Evolutionary conservation across 306 rosid species (phyloP).

Genomic region (Sophora flavescens): DNA sequence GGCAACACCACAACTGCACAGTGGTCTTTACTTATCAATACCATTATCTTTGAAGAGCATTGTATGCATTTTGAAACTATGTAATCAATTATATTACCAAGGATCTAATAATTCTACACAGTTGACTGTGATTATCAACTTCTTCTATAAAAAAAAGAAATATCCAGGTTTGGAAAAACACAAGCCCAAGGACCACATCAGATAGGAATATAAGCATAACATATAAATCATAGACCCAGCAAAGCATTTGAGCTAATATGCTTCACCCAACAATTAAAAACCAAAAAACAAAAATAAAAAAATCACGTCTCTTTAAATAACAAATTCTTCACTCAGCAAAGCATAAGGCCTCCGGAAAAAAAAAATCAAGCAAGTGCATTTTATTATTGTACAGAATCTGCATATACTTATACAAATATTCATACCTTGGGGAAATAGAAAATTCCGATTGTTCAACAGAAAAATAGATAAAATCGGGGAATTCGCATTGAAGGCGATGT

Average conservation of each 20-base stretch:
- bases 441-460: not conserved
- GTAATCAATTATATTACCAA: not conserved
- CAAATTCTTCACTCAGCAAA: not conserved
- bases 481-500: conserved; percentile 7
- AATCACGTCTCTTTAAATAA: not conserved
- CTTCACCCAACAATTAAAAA: conserved; percentile 21
- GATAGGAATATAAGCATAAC: not conserved
- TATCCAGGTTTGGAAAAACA: conserved; percentile 12
- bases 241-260: conserved; percentile 8
- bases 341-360: not conserved
- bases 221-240: conserved; percentile 14
- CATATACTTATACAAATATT: not conserved
- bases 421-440: conserved; percentile 26
- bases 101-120: conserved; percentile 8
- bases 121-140: conserved; percentile 3
- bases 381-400: not conserved
- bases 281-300: not conserved
- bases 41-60: not conserved
- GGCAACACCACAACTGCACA: conserved; percentile 27
- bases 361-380: not conserved
- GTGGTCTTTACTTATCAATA: conserved; percentile 9
- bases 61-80: conserved; percentile 12
- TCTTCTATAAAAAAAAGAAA: not conserved
- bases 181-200: not conserved
- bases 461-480: conserved; percentile 20